Evolutionary conservation across 495 filamentous ascomycete species (phyloP).

Genomic region (Podospora didyma): DNA sequence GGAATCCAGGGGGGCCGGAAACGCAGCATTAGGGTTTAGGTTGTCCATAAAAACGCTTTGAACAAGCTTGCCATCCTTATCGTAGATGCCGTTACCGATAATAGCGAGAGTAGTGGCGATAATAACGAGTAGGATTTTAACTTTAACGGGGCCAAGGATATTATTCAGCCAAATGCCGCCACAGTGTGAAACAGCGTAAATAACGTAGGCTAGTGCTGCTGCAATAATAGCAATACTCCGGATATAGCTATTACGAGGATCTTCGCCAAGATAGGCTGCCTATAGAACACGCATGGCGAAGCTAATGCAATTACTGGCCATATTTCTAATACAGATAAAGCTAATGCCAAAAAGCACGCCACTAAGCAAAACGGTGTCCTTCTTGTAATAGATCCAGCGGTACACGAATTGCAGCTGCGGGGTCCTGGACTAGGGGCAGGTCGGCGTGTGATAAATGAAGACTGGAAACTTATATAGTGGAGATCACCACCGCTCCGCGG

Average conservation of each 20-base stretch:
- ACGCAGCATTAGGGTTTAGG: slow-evolving; percentile 1
- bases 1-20: background rate
- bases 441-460: no score
- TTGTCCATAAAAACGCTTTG: background rate
- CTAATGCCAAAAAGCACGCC: slow-evolving; percentile 44
- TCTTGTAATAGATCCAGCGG: slow-evolving; percentile 7
- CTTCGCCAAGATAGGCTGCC: slow-evolving; percentile 16
- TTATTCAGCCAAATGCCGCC: slow-evolving; percentile 51
- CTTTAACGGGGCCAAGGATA: slow-evolving; percentile 45
- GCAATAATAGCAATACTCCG: slow-evolving; percentile 41
- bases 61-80: background rate
- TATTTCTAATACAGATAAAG: slow-evolving; percentile 50
- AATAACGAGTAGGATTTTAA: slow-evolving; percentile 34
- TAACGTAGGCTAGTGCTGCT: slow-evolving; percentile 30
- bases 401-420: slow-evolving; percentile 44
- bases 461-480: slow-evolving; percentile 47
- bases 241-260: slow-evolving; percentile 19
- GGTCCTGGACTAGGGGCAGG: background rate
- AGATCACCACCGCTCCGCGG: slow-evolving; percentile 49
- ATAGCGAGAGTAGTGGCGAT: slow-evolving; percentile 1
- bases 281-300: slow-evolving; percentile 37
- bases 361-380: slow-evolving; percentile 23
- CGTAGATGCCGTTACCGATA: background rate
- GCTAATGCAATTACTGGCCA: slow-evolving; percentile 43
- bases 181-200: slow-evolving; percentile 44